Conservation (phyloP, 495 filamentous ascomycete genomes). For the Mytilinidion resinicola region DNA sequence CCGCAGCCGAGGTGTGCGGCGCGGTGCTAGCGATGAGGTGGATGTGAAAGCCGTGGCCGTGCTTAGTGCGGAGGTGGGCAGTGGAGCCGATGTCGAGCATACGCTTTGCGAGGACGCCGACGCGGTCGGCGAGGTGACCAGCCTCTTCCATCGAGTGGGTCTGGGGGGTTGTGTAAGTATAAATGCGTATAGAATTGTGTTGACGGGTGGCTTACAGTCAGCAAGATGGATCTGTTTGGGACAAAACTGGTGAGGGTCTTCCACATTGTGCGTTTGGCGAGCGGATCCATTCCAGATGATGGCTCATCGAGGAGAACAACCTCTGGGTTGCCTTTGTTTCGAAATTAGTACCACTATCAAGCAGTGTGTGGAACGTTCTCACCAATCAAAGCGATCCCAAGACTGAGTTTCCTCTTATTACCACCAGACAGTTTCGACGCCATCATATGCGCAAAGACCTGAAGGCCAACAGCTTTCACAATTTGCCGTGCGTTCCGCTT, state of each 20-base stretch:
- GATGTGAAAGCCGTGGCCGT: slow-evolving; percentile 47
- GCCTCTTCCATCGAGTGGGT: slow-evolving; percentile 81
- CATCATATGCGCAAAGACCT: slow-evolving; percentile 47
- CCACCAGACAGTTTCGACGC: slow-evolving; percentile 62
- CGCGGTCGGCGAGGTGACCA: slow-evolving; percentile 61
- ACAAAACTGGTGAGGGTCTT: slow-evolving; percentile 21
- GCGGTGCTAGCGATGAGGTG: slow-evolving; percentile 42
- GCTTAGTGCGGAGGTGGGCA: slow-evolving; percentile 50
- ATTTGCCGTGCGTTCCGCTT: slow-evolving; percentile 47
- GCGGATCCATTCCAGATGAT: slow-evolving; percentile 63
- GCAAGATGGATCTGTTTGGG: slow-evolving; percentile 24
- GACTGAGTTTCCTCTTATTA: slow-evolving; percentile 62
- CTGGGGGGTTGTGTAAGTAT: slow-evolving; percentile 1
- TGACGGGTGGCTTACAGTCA: slow-evolving; percentile 18
- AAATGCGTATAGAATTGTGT: not conserved
- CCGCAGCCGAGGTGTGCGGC: slow-evolving; percentile 58
- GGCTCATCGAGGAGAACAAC: slow-evolving; percentile 59
- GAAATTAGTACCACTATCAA: not conserved
- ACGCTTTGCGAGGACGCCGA: slow-evolving; percentile 61
- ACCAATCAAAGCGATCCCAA: slow-evolving; percentile 67
- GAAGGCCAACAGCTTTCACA: slow-evolving; percentile 36
- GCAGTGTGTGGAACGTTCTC: slow-evolving; percentile 48
- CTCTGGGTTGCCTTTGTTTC: slow-evolving; percentile 59
- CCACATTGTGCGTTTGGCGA: slow-evolving; percentile 72
- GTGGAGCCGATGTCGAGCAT: slow-evolving; percentile 67